These are phyloP conservation scores for Penicillium sp. DNA, from an alignment of 2,329 filamentous ascomycete genomes.

Conservation along the genomic window DNA sequence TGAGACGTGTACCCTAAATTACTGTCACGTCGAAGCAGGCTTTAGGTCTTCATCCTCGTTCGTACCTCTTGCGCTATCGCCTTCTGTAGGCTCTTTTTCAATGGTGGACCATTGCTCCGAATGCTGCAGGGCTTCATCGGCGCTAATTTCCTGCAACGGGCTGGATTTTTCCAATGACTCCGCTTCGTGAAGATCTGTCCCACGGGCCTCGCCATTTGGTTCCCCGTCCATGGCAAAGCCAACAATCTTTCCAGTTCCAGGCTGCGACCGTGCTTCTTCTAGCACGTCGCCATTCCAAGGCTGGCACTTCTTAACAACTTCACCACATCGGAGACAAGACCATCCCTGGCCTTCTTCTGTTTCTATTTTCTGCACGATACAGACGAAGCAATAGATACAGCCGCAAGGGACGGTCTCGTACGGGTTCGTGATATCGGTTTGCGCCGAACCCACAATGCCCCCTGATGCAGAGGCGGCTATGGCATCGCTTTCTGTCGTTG, in stretches of 20 bases:
- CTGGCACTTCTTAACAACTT: slow-evolving; percentile 76
- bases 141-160: slow-evolving; percentile 27
- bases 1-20: not conserved
- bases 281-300: slow-evolving; percentile 92
- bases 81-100: slow-evolving; percentile 27
- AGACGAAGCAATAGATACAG: slow-evolving; percentile 95
- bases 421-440: slow-evolving; percentile 93
- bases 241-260: slow-evolving; percentile 41
- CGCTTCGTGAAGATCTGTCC: slow-evolving; percentile 6
- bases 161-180: slow-evolving; percentile 15
- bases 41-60: not conserved
- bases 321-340: slow-evolving; percentile 85
- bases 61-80: not conserved
- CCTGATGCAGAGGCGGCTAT: slow-evolving; percentile 65
- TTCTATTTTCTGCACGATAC: slow-evolving; percentile 84
- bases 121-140: slow-evolving; percentile 35
- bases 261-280: slow-evolving; percentile 36
- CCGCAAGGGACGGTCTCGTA: slow-evolving; percentile 88
- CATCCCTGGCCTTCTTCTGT: slow-evolving; percentile 92
- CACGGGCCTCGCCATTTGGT: slow-evolving; percentile 10
- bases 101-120: slow-evolving; percentile 39
- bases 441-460: slow-evolving; percentile 80
- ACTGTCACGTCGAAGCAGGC: not conserved
- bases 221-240: slow-evolving; percentile 39
- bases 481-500: slow-evolving; percentile 71